A percentile compares a stretch with the other conserved stretches of the same genome.
Evolutionary conservation across 495 filamentous ascomycete genomes (phyloP).

Genomic region (Cenococcum geophilum): DNA sequence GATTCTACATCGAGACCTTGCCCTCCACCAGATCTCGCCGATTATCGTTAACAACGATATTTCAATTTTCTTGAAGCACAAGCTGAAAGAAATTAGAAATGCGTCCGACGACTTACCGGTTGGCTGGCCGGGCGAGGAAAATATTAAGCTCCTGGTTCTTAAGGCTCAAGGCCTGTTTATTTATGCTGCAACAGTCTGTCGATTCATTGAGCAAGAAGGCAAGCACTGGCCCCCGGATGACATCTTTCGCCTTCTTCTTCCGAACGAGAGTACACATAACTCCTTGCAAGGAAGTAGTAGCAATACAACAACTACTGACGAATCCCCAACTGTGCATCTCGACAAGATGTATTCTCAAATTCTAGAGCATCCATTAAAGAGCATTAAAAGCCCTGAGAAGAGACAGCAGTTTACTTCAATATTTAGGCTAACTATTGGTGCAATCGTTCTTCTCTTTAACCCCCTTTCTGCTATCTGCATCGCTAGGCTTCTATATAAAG

Average conservation of each 20-base stretch:
- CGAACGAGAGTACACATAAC: too few relatives aligned
- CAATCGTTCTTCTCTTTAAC: conserved; percentile 26
- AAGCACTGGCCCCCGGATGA: too few relatives aligned
- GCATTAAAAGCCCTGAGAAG: too few relatives aligned
- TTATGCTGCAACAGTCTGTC: conserved; percentile 24
- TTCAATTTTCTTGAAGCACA: conserved; percentile 27
- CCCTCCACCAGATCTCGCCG: conserved; percentile 33
- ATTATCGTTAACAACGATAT: conserved; percentile 37
- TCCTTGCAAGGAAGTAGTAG: too few relatives aligned
- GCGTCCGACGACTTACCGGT: background rate
- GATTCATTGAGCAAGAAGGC: conserved; percentile 10
- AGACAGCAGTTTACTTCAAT: conserved; percentile 12
- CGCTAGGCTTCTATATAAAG: too few relatives aligned
- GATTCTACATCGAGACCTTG: conserved; percentile 20
- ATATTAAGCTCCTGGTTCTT: conserved; percentile 29
- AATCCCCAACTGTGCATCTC: too few relatives aligned
- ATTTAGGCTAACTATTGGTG: conserved; percentile 32
- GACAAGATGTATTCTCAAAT: too few relatives aligned
- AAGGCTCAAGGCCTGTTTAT: conserved; percentile 36
- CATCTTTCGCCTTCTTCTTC: too few relatives aligned
- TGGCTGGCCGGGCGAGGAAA: too few relatives aligned
- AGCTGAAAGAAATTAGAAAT: conserved; percentile 6
- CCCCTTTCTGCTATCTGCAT: conserved; percentile 31
- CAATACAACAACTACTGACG: background rate
- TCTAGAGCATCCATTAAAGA: too few relatives aligned